Evolutionary conservation across 345 rosid species (phyloP).

Genomic region (Fremontodendron californicum): DNA sequence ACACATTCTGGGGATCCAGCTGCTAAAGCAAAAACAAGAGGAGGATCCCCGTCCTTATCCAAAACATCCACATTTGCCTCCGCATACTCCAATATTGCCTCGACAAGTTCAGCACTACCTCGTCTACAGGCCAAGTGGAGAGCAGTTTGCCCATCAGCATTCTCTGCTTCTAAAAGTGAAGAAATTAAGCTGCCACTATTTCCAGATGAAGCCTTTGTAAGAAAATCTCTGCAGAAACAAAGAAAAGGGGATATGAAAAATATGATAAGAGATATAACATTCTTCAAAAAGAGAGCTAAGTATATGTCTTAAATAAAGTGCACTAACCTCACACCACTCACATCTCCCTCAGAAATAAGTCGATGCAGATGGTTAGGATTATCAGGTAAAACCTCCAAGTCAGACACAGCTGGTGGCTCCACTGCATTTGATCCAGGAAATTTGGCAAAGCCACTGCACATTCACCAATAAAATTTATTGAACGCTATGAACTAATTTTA

Average conservation of each 20-base stretch:
- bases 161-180: conserved; percentile 72
- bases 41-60: conserved; percentile 96
- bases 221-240: conserved; percentile 55
- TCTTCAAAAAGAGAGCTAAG: conserved; percentile 17
- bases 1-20: conserved; percentile 98
- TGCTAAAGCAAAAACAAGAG: conserved; percentile 97
- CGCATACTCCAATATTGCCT: conserved; percentile 58
- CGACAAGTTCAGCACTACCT: conserved; percentile 85
- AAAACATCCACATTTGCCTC: conserved; percentile 78
- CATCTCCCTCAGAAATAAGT: conserved; percentile 73
- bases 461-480: conserved; percentile 14
- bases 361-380: conserved; percentile 63
- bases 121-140: conserved; percentile 98
- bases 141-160: conserved; percentile 89
- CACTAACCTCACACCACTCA: conserved; percentile 75
- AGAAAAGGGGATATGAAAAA: conserved; percentile 9
- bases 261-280: conserved; percentile 13
- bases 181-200: conserved; percentile 45
- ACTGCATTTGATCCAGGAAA: conserved; percentile 47
- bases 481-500: background rate
- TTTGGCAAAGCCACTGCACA: conserved; percentile 53
- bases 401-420: conserved; percentile 46
- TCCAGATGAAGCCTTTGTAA: conserved; percentile 67
- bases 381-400: conserved; percentile 48
- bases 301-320: conserved; percentile 21